A percentile compares a stretch with the other conserved stretches of the same genome.
These are phyloP conservation scores for Termitomyces sp. DNA, from an alignment of 768 basidiomycete species.

Conservation along the genomic window DNA sequence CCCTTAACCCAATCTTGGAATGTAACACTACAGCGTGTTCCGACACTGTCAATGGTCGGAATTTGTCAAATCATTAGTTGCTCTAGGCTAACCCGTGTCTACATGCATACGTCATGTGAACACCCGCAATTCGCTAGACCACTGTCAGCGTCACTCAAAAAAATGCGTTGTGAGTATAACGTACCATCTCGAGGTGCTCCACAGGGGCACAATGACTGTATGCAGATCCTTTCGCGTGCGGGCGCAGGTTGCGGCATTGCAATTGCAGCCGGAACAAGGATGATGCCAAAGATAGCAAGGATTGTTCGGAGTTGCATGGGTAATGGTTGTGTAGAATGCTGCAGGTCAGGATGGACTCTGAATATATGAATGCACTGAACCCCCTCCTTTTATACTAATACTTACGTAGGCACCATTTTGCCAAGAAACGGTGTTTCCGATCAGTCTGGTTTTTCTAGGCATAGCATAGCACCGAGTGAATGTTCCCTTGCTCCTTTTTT, in stretches of 20 bases:
- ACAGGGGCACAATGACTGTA: conserved; percentile 7
- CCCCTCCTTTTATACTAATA: background rate
- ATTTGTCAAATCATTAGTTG: background rate
- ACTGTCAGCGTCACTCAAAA: background rate
- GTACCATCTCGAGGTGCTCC: conserved; percentile 1
- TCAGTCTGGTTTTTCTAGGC: background rate
- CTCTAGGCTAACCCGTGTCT: background rate
- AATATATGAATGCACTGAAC: background rate
- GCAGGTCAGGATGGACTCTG: background rate
- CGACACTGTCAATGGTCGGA: background rate
- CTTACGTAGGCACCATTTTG: background rate
- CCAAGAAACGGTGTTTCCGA: background rate
- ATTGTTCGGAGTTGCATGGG: background rate
- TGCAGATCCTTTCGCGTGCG: background rate
- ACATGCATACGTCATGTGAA: background rate
- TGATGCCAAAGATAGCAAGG: background rate
- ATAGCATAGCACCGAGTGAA: background rate
- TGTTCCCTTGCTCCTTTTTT: background rate
- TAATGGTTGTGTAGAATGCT: background rate
- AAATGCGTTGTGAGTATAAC: background rate
- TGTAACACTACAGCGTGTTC: too few species aligned
- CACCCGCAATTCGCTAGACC: background rate
- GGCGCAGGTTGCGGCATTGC: background rate
- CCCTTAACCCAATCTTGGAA: background rate
- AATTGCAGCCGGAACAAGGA: background rate